Evolutionary conservation across 2,329 filamentous ascomycete genomes (phyloP), one percentile per base, ranked within the genome.

Genomic region (Leptographium radiaticola): DNA sequence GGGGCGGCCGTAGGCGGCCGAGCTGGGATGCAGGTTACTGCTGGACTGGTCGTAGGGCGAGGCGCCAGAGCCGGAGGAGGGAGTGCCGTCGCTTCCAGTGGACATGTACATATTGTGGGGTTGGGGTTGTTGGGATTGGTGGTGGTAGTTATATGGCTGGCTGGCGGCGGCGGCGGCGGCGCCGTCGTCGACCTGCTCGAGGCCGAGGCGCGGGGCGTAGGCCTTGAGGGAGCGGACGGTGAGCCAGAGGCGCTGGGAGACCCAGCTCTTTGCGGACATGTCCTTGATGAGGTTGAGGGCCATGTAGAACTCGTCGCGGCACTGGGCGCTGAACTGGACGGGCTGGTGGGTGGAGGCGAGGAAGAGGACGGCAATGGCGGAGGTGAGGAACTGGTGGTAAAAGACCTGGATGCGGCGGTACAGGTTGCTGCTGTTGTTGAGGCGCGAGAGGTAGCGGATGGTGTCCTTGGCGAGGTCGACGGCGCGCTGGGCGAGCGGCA

Each of bases 371-470:
- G 85, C 83, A 20, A 90, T 79, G 2, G 84, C 83, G 0, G 84
- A 86, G 1, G 84, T 81, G 20, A 90, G 73, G 62, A 90, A 90
- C 61, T 89, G 86, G 65, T 90, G 86, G 69, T 89, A 89, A 64
- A 88, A 86, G 8, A 84, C 80, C 66, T 89, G 86, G 51, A 86
- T 79, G 38, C 75, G 78, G 39, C 80, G 75, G 65, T 90, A 89
- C 3, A 89, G 75, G 56, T 86, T 81, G 0, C 81, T 82, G 1
- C 81, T 86, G 63, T 77, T 81, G 67, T 89, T 87, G 54, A 89
- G 74, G 54, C 84, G 78, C 6, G 79, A 79, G 11, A 90, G 72
- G 55, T 85, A 84, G 7, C 79, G 77, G 56, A 90, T 86, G 1
- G 85, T 89, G 60, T 89, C 85, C 62, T 87, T 87, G 15, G 86